Base-by-base conservation (phyloP, 2,329 filamentous ascomycete genomes). In the Pochonia chlamydosporia region DNA sequence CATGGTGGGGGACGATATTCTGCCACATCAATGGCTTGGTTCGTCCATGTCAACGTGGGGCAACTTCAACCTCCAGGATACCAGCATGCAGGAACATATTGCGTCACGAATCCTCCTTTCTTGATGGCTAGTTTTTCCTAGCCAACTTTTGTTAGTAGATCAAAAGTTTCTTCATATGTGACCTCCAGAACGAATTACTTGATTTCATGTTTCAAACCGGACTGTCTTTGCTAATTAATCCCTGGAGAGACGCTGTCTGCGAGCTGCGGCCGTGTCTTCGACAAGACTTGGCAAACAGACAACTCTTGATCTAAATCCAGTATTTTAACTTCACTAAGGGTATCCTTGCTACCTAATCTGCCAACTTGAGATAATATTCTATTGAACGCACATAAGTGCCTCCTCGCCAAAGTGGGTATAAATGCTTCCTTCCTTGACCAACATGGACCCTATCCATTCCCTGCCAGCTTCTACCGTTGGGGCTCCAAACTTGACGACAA, bases 401-500 rank as follows among this genome's bases (percentile, higher is more conserved):
- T 92, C 80, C 47, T 90, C 84, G 2, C 92, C 92, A 71, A 96
- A 96, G 11, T 79, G 68, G 44, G 70, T 64, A 14, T 76, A 68
- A 9, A 96, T 73, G 52, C 80, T 91, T 1, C 87, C 87, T 63
- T 96, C 89, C 52, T 81, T 76, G 40, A 74, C 67, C 40, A 96
- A 69, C 79, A 96, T 87, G 6, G 74, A 75, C 9, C 82, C 81
- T 49, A 97, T 74, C 89, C 91, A 97, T 40, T 78, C 70, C 54
- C 87, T 81, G 4, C 85, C 90, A 23, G 84, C 85, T 63, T 97
- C 90, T 21, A 96, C 85, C 39, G 84, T 85, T 46, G 75, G 76
- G 2, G 91, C 88, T 2, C 88, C 89, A 63, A 97, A 95, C 64
- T 97, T 97, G 56, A 97, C 85, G 23, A 96, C 76, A 3, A 93